Conservation (phyloP, 225 moss, liverwort and hornwort species). For the Sphagnum contortum region DNA sequence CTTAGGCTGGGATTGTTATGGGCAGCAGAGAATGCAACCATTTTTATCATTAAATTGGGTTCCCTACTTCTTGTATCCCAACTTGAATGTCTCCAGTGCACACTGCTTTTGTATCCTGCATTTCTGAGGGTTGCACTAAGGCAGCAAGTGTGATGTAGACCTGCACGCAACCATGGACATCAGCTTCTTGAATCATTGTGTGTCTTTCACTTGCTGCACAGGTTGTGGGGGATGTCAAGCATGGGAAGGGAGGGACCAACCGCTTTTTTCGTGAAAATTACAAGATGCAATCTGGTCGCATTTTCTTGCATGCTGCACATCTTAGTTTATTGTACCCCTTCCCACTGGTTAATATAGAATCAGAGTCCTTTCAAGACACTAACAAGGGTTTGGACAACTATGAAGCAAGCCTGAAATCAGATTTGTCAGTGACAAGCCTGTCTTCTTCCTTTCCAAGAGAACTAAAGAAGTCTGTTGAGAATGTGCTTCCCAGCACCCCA, state of each 20-base stretch:
- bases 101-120: too few relatives aligned
- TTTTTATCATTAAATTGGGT: too few relatives aligned
- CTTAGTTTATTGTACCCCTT: conserved; percentile 49
- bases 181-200: neutral
- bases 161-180: too few relatives aligned
- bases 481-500: neutral
- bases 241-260: conserved; percentile 55
- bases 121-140: too few relatives aligned
- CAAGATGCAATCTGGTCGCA: conserved; percentile 44
- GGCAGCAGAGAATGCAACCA: too few relatives aligned
- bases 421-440: neutral
- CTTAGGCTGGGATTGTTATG: too few relatives aligned
- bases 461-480: neutral
- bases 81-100: too few relatives aligned
- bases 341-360: conserved; percentile 13
- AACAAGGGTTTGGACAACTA: neutral
- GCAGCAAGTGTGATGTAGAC: too few relatives aligned
- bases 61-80: too few relatives aligned
- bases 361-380: neutral
- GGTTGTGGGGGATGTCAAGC: conserved; percentile 60
- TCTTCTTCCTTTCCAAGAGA: too few relatives aligned
- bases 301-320: conserved; percentile 46
- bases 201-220: conserved; percentile 6
- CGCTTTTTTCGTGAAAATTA: conserved; percentile 46
- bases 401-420: conserved; percentile 2